These are phyloP conservation scores for Cystoisospora suis DNA, from an alignment of 169 alveolate genomes.

Conservation along the genomic window DNA sequence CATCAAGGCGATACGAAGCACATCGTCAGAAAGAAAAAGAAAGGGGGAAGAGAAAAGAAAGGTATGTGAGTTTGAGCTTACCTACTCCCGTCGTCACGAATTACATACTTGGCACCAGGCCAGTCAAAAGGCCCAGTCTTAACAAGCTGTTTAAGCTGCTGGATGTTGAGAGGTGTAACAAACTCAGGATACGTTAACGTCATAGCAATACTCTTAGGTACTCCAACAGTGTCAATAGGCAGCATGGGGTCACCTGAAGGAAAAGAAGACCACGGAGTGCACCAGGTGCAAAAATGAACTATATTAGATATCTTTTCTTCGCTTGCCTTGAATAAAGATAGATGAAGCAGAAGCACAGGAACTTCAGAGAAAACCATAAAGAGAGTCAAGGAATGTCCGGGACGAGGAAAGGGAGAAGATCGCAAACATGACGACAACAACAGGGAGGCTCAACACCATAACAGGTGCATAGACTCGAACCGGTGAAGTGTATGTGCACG, in stretches of 20 bases:
- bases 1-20: background rate
- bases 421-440: background rate
- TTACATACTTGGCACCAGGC: constrained; percentile 98
- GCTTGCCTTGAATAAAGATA: too few relatives aligned
- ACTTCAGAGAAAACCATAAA: too few relatives aligned
- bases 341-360: too few relatives aligned
- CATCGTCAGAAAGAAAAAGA: background rate
- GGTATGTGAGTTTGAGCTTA: too few relatives aligned
- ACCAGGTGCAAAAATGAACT: too few relatives aligned
- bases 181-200: constrained; percentile 98
- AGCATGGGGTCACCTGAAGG: constrained; percentile 93
- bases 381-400: too few relatives aligned
- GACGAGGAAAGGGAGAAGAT: too few relatives aligned
- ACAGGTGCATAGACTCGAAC: background rate
- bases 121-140: constrained; percentile 96
- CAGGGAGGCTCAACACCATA: background rate
- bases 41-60: background rate
- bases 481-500: too few relatives aligned
- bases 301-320: background rate
- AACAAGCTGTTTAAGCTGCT: constrained; percentile 87
- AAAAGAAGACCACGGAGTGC: background rate
- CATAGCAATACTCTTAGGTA: constrained; percentile 98
- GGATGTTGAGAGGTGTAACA: constrained; percentile 96
- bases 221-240: constrained; percentile 94
- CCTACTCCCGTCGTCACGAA: constrained; percentile 93